phyloP scores from a whole-genome alignment of 2,329 filamentous ascomycete species.

The Penicillium paneum region DNA sequence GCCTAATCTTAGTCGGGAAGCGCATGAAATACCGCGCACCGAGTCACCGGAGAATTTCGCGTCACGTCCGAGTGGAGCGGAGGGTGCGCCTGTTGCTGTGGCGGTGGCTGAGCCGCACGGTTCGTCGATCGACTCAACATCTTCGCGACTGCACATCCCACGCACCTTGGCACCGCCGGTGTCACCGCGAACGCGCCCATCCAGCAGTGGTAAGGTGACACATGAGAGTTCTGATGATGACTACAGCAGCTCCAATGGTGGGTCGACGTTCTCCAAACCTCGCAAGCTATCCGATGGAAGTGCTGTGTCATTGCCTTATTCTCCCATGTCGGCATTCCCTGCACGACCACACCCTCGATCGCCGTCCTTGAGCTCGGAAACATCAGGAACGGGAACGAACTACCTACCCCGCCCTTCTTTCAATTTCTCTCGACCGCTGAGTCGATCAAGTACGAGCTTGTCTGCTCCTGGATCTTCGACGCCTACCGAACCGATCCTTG shows the following conservation, averaged over 20 bases:
- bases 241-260: slow-evolving; percentile 55
- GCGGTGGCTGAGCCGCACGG: slow-evolving; percentile 24
- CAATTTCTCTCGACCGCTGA: slow-evolving; percentile 91
- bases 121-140: slow-evolving; percentile 37
- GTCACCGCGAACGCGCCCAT: slow-evolving; percentile 43
- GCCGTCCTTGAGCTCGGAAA: slow-evolving; percentile 79
- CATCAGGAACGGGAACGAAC: slow-evolving; percentile 57
- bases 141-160: slow-evolving; percentile 38
- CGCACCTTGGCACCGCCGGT: slow-evolving; percentile 46
- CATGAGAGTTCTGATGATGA: slow-evolving; percentile 68
- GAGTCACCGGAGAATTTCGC: slow-evolving; percentile 34
- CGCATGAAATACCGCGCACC: slow-evolving; percentile 28
- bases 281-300: slow-evolving; percentile 76
- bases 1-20: slow-evolving; percentile 13
- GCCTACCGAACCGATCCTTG: slow-evolving; percentile 36
- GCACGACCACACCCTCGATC: slow-evolving; percentile 66
- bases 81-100: slow-evolving; percentile 20
- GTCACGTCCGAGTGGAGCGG: slow-evolving; percentile 13
- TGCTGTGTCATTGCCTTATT: slow-evolving; percentile 57
- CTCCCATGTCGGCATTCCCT: slow-evolving; percentile 60
- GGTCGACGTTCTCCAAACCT: slow-evolving; percentile 63
- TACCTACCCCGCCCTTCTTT: slow-evolving; percentile 70
- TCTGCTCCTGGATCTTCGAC: slow-evolving; percentile 33
- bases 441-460: slow-evolving; percentile 49
- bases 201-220: slow-evolving; percentile 56